phyloP scores from a whole-genome alignment of 495 filamentous ascomycete species.

The Neurospora pannonica region DNA sequence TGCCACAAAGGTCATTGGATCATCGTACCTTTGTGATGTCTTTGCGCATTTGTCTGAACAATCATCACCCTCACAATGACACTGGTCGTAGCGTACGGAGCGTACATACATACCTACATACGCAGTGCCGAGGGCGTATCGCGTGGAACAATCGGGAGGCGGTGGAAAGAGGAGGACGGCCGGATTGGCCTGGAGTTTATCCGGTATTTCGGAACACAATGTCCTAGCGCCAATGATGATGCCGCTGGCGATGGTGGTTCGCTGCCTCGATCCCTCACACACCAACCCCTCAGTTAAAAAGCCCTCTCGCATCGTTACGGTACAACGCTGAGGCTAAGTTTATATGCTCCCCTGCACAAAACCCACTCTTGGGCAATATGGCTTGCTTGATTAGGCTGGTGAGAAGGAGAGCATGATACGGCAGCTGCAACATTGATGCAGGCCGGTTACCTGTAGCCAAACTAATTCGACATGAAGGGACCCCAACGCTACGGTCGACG shows the following conservation, averaged over 20 bases:
- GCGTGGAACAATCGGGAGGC: conserved; percentile 7
- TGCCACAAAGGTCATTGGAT: neutral
- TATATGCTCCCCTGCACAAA: neutral
- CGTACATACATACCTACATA: neutral
- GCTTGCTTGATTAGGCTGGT: conserved; percentile 13
- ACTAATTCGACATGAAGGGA: neutral
- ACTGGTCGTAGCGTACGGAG: neutral
- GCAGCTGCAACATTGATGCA: conserved; percentile 8
- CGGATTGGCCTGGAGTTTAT: conserved; percentile 11
- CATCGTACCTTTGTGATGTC: neutral
- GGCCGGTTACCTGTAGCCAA: neutral
- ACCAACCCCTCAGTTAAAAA: neutral
- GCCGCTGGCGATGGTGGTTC: neutral
- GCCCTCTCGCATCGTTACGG: neutral
- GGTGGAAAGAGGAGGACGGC: neutral
- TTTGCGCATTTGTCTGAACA: neutral
- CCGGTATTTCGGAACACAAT: conserved; percentile 10
- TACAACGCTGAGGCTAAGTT: neutral
- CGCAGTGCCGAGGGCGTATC: neutral
- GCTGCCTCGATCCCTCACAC: neutral
- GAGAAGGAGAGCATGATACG: conserved; percentile 1
- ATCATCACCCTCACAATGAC: neutral
- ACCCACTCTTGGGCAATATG: neutral
- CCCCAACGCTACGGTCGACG: neutral
- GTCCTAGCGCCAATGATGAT: conserved; percentile 6